phyloP scores from a whole-genome alignment of 2,329 filamentous ascomycete genomes.

The Zasmidium citrigriseum region DNA sequence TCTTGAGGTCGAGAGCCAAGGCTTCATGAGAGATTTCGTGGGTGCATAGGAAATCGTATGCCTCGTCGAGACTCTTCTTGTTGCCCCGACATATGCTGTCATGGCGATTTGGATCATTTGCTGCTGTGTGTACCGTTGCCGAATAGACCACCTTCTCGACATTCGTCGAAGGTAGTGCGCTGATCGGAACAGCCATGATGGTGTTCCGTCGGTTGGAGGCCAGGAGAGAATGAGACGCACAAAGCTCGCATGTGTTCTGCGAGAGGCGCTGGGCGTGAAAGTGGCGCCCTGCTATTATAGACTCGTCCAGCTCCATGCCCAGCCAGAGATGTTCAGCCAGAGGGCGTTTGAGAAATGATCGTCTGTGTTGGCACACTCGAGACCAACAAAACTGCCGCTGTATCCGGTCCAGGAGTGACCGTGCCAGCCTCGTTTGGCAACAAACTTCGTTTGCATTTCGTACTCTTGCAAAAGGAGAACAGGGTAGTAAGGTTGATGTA shows the following conservation, averaged over 20 bases:
- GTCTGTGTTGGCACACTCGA: background rate
- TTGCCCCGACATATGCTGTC: background rate
- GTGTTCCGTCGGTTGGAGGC: background rate
- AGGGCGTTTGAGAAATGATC: background rate
- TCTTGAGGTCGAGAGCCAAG: conserved; percentile 10
- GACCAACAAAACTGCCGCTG: too few relatives aligned
- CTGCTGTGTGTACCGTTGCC: background rate
- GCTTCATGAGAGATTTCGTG: conserved; percentile 11
- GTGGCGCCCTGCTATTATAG: background rate
- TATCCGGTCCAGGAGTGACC: too few relatives aligned
- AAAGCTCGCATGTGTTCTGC: background rate
- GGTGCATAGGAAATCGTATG: conserved; percentile 11
- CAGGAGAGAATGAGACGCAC: background rate
- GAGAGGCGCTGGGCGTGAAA: background rate
- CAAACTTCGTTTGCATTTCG: too few relatives aligned
- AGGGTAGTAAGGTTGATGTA: too few relatives aligned
- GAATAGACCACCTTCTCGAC: background rate
- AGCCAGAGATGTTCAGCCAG: background rate
- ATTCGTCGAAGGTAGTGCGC: background rate
- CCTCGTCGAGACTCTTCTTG: conserved; percentile 12
- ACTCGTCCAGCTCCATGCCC: background rate
- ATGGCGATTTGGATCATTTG: background rate
- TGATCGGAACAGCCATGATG: background rate
- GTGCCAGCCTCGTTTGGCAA: too few relatives aligned
- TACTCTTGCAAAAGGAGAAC: too few relatives aligned